phyloP scores from a whole-genome alignment of 2,329 filamentous ascomycete genomes.

The Fusarium duplospermum region DNA sequence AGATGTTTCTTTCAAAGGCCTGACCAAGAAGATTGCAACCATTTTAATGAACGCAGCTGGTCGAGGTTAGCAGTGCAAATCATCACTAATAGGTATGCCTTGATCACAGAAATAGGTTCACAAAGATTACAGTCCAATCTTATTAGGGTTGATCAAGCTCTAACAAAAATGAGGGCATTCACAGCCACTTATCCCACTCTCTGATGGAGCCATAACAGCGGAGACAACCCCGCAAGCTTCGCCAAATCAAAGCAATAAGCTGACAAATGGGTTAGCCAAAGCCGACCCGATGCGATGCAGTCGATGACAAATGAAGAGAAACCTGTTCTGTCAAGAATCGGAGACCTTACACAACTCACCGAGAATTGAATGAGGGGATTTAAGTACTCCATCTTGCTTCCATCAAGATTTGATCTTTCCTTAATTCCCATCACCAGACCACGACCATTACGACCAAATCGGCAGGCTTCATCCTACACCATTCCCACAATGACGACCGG shows the following conservation, averaged over 20 bases:
- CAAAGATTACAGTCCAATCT: background rate
- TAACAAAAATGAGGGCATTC: background rate
- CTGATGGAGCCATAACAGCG: background rate
- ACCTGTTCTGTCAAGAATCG: background rate
- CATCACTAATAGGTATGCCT: background rate
- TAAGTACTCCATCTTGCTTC: background rate
- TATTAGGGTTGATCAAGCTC: background rate
- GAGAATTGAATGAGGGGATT: background rate
- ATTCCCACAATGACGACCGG: constrained; percentile 30
- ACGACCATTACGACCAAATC: background rate
- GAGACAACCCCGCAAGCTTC: background rate
- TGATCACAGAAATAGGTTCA: background rate
- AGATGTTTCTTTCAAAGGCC: background rate
- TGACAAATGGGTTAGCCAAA: background rate
- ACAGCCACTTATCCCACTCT: background rate
- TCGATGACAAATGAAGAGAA: background rate
- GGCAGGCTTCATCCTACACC: background rate
- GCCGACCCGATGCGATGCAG: background rate
- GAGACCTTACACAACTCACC: background rate
- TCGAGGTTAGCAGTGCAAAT: background rate
- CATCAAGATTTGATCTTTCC: background rate
- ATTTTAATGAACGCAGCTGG: background rate
- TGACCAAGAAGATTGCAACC: background rate
- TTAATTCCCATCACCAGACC: background rate
- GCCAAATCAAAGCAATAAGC: background rate